Conservation (phyloP, 164 flowering plant species). For the Magnolia kwangsiensis region DNA sequence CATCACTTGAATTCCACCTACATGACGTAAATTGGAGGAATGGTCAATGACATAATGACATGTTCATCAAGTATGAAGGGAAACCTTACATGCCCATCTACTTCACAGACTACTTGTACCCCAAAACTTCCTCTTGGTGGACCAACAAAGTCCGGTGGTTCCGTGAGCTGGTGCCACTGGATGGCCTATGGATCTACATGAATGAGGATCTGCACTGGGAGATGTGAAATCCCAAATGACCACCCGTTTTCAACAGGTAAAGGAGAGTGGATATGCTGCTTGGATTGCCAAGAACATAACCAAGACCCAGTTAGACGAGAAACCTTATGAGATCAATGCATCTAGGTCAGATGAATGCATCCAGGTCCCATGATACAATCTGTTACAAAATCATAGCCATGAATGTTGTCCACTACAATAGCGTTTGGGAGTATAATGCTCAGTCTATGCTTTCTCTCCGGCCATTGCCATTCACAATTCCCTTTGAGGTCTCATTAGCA, state of each 20-base stretch:
- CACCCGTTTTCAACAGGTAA: slow-evolving; percentile 53
- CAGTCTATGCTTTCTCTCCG: slow-evolving; percentile 81
- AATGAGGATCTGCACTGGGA: slow-evolving; percentile 84
- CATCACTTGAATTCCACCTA: slow-evolving; percentile 22
- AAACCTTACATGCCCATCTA: slow-evolving; percentile 69
- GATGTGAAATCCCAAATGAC: slow-evolving; percentile 60
- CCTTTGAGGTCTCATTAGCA: slow-evolving; percentile 60
- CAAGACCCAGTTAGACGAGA: slow-evolving; percentile 77
- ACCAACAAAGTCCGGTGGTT: slow-evolving; percentile 67
- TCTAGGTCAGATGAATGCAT: slow-evolving; percentile 83
- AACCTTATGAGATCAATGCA: slow-evolving; percentile 95
- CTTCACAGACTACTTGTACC: slow-evolving; percentile 92
- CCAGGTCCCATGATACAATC: slow-evolving; percentile 52
- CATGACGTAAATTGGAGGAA: too few species aligned
- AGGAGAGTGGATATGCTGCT: slow-evolving; percentile 79
- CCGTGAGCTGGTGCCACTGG: slow-evolving; percentile 77
- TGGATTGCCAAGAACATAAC: slow-evolving; percentile 90
- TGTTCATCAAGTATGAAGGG: slow-evolving; percentile 78
- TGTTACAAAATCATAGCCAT: slow-evolving; percentile 88
- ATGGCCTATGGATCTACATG: slow-evolving; percentile 98
- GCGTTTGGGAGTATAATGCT: slow-evolving; percentile 81
- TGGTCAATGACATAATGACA: slow-evolving; percentile 46
- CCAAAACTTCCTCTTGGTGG: slow-evolving; percentile 78
- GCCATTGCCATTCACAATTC: slow-evolving; percentile 79
- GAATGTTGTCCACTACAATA: slow-evolving; percentile 82